Evolutionary conservation across 768 basidiomycete genomes (phyloP).

Genomic region (Termitomyces sp.): DNA sequence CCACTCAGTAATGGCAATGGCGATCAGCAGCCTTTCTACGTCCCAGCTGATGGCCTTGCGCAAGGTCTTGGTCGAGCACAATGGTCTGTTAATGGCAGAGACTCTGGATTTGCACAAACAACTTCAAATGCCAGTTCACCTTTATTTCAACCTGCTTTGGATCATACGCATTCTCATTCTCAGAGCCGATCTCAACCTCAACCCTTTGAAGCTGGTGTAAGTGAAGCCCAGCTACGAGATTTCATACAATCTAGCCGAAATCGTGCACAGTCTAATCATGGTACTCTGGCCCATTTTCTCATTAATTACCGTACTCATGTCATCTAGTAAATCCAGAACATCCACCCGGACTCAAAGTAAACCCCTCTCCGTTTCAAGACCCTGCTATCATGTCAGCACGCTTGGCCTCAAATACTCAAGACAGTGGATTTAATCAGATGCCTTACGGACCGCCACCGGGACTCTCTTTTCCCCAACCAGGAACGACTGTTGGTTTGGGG

Average conservation of each 20-base stretch:
- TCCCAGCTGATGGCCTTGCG: constrained; percentile 32
- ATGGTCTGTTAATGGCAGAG: constrained; percentile 44
- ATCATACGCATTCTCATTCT: constrained; percentile 36
- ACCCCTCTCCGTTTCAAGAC: constrained; percentile 57
- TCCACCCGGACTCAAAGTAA: constrained; percentile 20
- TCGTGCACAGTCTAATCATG: constrained; percentile 35
- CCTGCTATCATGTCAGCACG: constrained; percentile 82
- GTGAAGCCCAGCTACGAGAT: constrained; percentile 76
- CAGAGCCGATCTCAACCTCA: constrained; percentile 57
- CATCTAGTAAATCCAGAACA: constrained; percentile 6
- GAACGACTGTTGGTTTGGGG: constrained; percentile 25
- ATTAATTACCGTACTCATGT: not conserved
- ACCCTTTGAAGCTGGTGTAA: constrained; percentile 54
- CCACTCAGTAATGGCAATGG: constrained; percentile 48
- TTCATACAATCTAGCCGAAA: constrained; percentile 73
- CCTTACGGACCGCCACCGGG: constrained; percentile 69
- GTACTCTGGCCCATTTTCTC: constrained; percentile 20
- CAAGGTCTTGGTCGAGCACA: constrained; percentile 31
- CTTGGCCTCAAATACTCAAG: constrained; percentile 44
- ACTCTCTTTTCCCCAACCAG: constrained; percentile 43
- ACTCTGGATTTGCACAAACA: constrained; percentile 41
- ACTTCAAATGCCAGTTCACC: constrained; percentile 39
- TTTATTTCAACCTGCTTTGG: constrained; percentile 44
- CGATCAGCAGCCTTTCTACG: constrained; percentile 48
- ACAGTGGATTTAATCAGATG: constrained; percentile 31